These are phyloP conservation scores for Suillus subluteus DNA, from an alignment of 768 basidiomycete genomes.

Conservation along the genomic window DNA sequence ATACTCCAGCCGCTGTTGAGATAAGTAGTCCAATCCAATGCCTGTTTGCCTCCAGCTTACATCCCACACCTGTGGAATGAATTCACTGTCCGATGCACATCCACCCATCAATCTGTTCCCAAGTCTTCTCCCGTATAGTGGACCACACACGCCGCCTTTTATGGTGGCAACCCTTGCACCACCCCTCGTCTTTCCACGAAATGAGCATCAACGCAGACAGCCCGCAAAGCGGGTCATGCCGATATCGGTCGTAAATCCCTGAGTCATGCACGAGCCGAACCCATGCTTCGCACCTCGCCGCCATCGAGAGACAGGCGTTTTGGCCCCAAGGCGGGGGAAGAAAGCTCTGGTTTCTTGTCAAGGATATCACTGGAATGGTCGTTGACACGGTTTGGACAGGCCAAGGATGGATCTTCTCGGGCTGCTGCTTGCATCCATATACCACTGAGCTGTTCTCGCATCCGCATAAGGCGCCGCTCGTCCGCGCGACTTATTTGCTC, in stretches of 20 bases:
- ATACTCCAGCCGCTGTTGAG: too few relatives aligned
- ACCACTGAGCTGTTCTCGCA: constrained; percentile 1
- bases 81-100: too few relatives aligned
- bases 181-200: constrained; percentile 32
- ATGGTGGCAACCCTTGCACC: constrained; percentile 23
- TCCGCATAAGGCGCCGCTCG: background rate
- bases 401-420: constrained; percentile 3
- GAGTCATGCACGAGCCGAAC: constrained; percentile 20
- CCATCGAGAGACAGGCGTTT: background rate
- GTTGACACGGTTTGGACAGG: background rate
- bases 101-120: too few relatives aligned
- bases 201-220: constrained; percentile 34
- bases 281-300: constrained; percentile 12
- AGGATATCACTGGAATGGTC: background rate
- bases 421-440: constrained; percentile 3
- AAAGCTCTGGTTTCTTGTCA: background rate
- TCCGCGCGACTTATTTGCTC: background rate
- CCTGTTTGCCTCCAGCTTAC: too few relatives aligned
- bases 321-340: constrained; percentile 9
- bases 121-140: too few relatives aligned
- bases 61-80: too few relatives aligned
- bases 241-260: constrained; percentile 30
- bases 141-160: too few relatives aligned
- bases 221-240: constrained; percentile 39
- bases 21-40: too few relatives aligned